phyloP scores from a whole-genome alignment of 352 stramenopile genomes.

The Globisporangium yorkense region DNA sequence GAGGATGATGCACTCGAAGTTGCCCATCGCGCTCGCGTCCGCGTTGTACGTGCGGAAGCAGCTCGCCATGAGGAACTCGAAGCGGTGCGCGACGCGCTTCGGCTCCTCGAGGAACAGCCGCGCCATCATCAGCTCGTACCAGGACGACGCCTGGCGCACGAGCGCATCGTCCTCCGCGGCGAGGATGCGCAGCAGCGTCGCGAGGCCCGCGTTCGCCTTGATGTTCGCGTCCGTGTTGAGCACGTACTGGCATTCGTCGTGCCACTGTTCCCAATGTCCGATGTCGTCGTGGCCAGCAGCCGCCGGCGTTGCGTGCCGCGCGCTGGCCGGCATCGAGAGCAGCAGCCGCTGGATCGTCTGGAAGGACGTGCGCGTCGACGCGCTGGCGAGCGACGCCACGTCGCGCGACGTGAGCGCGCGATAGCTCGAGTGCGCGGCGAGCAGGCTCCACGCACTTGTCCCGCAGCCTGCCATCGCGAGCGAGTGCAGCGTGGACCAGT shows the following conservation, averaged over 20 bases:
- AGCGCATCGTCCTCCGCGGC: constrained; percentile 40
- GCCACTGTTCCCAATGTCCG: constrained; percentile 57
- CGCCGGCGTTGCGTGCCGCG: constrained; percentile 1
- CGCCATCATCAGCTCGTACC: constrained; percentile 84
- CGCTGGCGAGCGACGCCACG: constrained; percentile 28
- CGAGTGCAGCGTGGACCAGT: constrained; percentile 62
- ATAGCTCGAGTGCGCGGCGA: constrained; percentile 53
- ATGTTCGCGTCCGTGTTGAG: constrained; percentile 47
- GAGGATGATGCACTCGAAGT: constrained; percentile 79
- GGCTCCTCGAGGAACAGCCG: constrained; percentile 66
- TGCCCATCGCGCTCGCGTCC: constrained; percentile 43
- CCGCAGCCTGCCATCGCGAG: constrained; percentile 50
- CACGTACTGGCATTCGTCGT: constrained; percentile 54
- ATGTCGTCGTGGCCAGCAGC: constrained; percentile 5
- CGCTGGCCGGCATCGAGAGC: constrained; percentile 51
- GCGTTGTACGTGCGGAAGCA: constrained; percentile 49
- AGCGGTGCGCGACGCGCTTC: constrained; percentile 65
- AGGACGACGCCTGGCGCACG: constrained; percentile 33
- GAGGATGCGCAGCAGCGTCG: constrained; percentile 53
- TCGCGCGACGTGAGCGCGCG: constrained; percentile 42
- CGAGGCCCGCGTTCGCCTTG: constrained; percentile 38
- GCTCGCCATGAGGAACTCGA: constrained; percentile 76
- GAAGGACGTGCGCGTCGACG: constrained; percentile 42
- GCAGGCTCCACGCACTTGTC: constrained; percentile 45
- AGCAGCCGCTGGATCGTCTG: constrained; percentile 58